Evolutionary conservation across 805 yeast species (phyloP).

Genomic region (Saturnispora mendoncae): DNA sequence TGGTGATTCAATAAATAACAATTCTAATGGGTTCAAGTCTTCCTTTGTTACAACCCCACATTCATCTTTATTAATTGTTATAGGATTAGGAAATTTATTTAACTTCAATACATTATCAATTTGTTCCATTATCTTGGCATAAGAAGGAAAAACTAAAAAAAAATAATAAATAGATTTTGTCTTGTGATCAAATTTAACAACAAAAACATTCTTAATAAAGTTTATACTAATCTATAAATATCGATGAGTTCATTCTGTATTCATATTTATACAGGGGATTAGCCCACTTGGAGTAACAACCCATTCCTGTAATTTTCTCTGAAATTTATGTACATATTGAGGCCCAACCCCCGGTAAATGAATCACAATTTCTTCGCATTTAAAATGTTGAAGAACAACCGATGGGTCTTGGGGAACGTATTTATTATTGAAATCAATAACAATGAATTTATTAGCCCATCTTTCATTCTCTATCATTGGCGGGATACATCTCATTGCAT

Average conservation of each 20-base stretch:
- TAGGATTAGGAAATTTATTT: background rate
- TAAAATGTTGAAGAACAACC: constrained; percentile 8
- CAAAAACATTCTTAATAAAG: too few species aligned
- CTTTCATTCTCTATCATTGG: constrained; percentile 27
- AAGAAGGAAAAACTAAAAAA: too few species aligned
- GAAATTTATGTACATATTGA: constrained; percentile 11
- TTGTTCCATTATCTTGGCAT: too few species aligned
- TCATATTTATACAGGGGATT: constrained; percentile 21
- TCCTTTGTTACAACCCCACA: background rate
- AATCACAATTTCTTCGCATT: constrained; percentile 9
- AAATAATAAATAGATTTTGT: too few species aligned
- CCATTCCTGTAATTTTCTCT: constrained; percentile 27
- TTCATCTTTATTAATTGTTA: background rate
- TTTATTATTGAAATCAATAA: constrained; percentile 17
- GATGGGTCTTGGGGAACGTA: constrained; percentile 12
- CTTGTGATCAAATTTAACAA: too few species aligned
- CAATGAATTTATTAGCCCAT: constrained; percentile 28
- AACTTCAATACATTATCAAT: background rate
- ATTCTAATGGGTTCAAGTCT: constrained; percentile 13
- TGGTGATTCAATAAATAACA: constrained; percentile 26
- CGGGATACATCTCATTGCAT: constrained; percentile 29
- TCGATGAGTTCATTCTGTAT: background rate
- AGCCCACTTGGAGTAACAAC: constrained; percentile 28
- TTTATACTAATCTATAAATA: background rate
- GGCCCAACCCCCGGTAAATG: constrained; percentile 11